phyloP scores from a whole-genome alignment of 345 rosid species.

The Xanthoceras sorbifolium region DNA sequence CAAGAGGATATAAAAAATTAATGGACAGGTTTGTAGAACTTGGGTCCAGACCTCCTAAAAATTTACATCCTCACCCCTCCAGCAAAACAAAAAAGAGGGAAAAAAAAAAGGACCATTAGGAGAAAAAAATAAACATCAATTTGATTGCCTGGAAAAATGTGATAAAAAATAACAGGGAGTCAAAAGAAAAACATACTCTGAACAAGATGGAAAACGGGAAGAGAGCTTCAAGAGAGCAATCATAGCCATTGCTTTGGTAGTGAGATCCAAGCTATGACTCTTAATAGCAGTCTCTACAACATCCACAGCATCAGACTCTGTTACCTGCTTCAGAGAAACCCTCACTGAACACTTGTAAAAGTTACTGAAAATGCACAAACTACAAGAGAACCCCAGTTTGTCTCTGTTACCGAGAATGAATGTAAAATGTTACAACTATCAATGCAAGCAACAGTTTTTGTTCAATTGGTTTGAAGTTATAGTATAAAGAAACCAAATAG shows the following conservation, averaged over 20 bases:
- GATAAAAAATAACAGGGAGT: slow-evolving; percentile 1
- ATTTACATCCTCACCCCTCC: neutral
- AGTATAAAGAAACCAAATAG: neutral
- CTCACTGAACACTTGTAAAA: slow-evolving; percentile 7
- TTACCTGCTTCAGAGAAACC: slow-evolving; percentile 61
- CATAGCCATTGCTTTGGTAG: slow-evolving; percentile 91
- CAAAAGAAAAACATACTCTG: slow-evolving; percentile 67
- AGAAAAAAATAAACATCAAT: neutral
- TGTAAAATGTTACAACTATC: neutral
- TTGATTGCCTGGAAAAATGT: neutral
- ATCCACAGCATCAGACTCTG: slow-evolving; percentile 91
- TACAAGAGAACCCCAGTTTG: slow-evolving; percentile 14
- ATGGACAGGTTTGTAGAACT: neutral
- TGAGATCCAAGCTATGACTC: slow-evolving; percentile 68
- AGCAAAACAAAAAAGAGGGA: neutral
- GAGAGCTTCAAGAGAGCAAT: slow-evolving; percentile 87
- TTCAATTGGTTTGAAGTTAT: neutral
- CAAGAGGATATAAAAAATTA: neutral
- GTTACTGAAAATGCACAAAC: neutral
- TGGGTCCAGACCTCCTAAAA: neutral
- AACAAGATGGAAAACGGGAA: slow-evolving; percentile 93
- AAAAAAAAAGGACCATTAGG: neutral
- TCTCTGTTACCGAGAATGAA: neutral
- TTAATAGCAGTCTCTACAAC: slow-evolving; percentile 69
- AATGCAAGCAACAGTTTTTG: neutral